Percentiles rank a stretch among this genome's conserved stretches.
Evolutionary conservation across 495 filamentous ascomycete genomes (phyloP).

Genomic region (Monascus purpureus): DNA sequence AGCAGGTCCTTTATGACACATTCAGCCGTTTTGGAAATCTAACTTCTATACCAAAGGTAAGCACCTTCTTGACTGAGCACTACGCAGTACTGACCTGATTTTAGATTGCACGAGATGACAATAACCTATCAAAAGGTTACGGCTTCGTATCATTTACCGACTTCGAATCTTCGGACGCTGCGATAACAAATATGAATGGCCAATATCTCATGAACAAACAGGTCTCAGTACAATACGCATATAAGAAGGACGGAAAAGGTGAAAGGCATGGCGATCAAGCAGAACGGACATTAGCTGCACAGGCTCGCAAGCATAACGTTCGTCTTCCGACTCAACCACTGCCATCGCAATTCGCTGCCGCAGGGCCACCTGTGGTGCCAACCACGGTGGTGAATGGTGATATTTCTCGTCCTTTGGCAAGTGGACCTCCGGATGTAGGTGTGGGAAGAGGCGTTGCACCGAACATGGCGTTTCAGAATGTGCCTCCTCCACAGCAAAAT

Average conservation of each 20-base stretch:
- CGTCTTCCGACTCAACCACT: slow-evolving; percentile 49
- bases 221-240: slow-evolving; percentile 91
- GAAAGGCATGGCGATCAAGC: slow-evolving; percentile 92
- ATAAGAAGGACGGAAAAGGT: slow-evolving; percentile 98
- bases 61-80: too few species aligned
- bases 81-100: slow-evolving; percentile 9
- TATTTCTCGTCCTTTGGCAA: slow-evolving; percentile 25
- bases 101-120: slow-evolving; percentile 80
- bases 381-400: slow-evolving; percentile 45
- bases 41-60: slow-evolving; percentile 65
- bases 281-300: slow-evolving; percentile 80
- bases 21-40: slow-evolving; percentile 88
- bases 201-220: slow-evolving; percentile 97
- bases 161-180: slow-evolving; percentile 90
- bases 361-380: slow-evolving; percentile 26
- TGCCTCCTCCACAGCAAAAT: slow-evolving; percentile 26
- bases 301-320: slow-evolving; percentile 91
- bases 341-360: slow-evolving; percentile 32
- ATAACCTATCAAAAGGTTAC: slow-evolving; percentile 85
- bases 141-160: slow-evolving; percentile 90
- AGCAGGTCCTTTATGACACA: slow-evolving; percentile 94
- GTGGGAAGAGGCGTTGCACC: slow-evolving; percentile 22
- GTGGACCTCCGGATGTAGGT: slow-evolving; percentile 18
- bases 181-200: slow-evolving; percentile 84
- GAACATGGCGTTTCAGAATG: slow-evolving; percentile 20